Evolutionary conservation across 2,329 filamentous ascomycete genomes (phyloP).

Genomic region (Aspergillus costaricaensis): DNA sequence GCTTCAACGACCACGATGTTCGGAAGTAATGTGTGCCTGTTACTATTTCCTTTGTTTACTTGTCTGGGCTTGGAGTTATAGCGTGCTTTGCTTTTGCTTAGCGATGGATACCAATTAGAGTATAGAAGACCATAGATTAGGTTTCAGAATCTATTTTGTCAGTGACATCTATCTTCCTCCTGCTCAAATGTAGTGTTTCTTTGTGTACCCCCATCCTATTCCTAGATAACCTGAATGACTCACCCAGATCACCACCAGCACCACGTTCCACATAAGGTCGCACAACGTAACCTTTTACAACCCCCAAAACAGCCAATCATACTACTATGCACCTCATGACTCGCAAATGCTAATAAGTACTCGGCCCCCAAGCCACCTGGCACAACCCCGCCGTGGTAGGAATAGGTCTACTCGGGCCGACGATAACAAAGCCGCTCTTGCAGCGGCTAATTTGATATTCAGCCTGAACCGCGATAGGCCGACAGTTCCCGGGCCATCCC

Average conservation of each 20-base stretch:
- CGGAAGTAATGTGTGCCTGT: background rate
- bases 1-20: background rate
- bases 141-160: background rate
- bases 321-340: no score
- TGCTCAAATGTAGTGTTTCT: no score
- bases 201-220: no score
- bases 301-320: no score
- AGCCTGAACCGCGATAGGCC: background rate
- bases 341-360: no score
- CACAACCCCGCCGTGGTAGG: background rate
- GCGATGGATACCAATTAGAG: background rate
- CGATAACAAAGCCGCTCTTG: background rate
- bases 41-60: background rate
- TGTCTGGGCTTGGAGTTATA: background rate
- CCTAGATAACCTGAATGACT: no score
- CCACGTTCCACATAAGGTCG: no score
- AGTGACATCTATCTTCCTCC: no score
- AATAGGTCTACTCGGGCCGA: background rate
- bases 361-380: background rate
- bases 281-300: no score
- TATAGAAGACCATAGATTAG: constrained; percentile 1
- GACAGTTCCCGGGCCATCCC: background rate
- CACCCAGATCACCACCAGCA: no score
- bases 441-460: background rate
- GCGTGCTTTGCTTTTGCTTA: background rate